Base-by-base conservation (phyloP, 768 basidiomycete species). In the Phaffia australis region DNA sequence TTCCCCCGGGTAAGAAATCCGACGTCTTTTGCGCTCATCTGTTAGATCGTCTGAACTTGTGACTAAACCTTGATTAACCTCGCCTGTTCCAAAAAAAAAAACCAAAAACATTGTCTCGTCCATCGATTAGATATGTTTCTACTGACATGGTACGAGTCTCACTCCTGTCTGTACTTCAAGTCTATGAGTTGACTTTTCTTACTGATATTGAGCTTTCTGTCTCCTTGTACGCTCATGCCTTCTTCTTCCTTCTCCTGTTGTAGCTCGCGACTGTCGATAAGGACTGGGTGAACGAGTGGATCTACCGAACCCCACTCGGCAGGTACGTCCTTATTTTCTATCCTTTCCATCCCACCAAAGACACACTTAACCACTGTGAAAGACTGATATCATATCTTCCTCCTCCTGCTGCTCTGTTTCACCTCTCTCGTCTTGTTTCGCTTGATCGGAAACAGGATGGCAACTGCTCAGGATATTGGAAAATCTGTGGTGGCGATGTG, bases 121-220 rank as follows among this genome's bases (percentile, higher is more conserved):
- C 11, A 11, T 42, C 35, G 35, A 42, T 42, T 11, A 42, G 35
- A 42, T 77, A 76, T 71, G 72, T 77, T 27, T 52, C 65, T 14
- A 76, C 76, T 0, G 76, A 77, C 42, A 76, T 76, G 75, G 74
- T 74, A 29, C 60, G 69, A 42, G 11, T 11, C 35, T 42, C 35
- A 42, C 11, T 42, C 35, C 11, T 11, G 11, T 42, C 35, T 11
- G 35, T 5, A 5, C 35, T 42, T 42, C 60, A 66, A 71, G 25
- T 65, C 72, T 7, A 60, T 71, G 3, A 60, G 68, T 16, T 42
- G 35, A 11, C 11, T 42, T 42, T 11, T 42, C 35, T 42, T 42
- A 42, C 11, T 42, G 35, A 42, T 5, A 42, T 11, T 42, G 11
- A 42, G 11, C 35, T 5, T 11, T 42, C 11, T 42, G 35, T 42